phyloP scores from a whole-genome alignment of 176 grass and related monocot genomes.

The Miscanthus lutarioriparius region DNA sequence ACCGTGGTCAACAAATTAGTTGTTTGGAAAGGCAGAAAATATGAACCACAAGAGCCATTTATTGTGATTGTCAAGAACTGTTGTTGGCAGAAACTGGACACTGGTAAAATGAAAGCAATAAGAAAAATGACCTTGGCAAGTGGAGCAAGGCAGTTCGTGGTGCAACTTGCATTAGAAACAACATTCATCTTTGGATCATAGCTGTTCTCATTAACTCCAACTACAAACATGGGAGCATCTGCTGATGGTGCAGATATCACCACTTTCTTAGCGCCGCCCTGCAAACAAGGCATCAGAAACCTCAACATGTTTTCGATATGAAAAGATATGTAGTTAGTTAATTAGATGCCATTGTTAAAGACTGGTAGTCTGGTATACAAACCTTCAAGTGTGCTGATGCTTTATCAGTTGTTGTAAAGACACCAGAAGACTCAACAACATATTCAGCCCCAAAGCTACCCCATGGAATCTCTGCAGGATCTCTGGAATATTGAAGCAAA shows the following conservation, averaged over 20 bases:
- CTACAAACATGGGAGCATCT: constrained; percentile 99
- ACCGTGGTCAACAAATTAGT: constrained; percentile 1
- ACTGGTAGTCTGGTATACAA: constrained; percentile 14
- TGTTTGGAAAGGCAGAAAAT: constrained; percentile 12
- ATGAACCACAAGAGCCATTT: constrained; percentile 20
- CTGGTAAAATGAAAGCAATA: background rate
- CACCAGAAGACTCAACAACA: constrained; percentile 97
- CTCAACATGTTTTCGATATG: constrained; percentile 11
- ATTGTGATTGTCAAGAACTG: background rate
- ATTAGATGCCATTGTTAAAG: background rate
- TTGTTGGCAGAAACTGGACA: constrained; percentile 20
- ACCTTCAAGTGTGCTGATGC: constrained; percentile 96
- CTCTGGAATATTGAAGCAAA: constrained; percentile 54
- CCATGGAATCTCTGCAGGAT: constrained; percentile 90
- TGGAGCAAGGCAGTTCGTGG: constrained; percentile 98
- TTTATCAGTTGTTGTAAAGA: constrained; percentile 80
- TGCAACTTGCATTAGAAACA: constrained; percentile 98
- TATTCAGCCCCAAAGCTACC: constrained; percentile 81
- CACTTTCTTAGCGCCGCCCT: constrained; percentile 98
- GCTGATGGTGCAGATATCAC: constrained; percentile 96
- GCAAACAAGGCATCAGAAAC: constrained; percentile 30
- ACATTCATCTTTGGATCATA: constrained; percentile 89
- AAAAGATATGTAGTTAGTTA: background rate
- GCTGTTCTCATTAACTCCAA: constrained; percentile 90
- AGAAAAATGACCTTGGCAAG: constrained; percentile 75